phyloP scores from a whole-genome alignment of 1,139 yeast genomes.

The Debaryomyces singareniensis region DNA sequence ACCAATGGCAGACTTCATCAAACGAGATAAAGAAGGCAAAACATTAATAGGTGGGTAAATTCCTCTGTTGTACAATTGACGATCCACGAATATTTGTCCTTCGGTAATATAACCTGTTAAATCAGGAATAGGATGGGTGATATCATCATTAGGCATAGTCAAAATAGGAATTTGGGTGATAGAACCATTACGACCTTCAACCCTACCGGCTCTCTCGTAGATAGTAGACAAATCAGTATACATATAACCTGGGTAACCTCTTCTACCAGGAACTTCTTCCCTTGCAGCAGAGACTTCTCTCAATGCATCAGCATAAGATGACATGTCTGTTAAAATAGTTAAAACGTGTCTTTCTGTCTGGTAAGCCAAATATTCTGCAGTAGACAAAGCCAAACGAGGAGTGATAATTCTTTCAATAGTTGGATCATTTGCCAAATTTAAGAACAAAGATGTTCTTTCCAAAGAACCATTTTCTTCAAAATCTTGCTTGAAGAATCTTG shows the following conservation, averaged over 20 bases:
- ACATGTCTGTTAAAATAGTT: conserved; percentile 97
- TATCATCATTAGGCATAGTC: conserved; percentile 99
- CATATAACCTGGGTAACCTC: conserved; percentile 99
- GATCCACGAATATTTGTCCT: conserved; percentile 96
- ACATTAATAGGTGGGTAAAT: conserved; percentile 98
- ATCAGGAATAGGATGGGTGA: conserved; percentile 99
- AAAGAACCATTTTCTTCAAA: conserved; percentile 98
- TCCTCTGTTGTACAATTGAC: conserved; percentile 95
- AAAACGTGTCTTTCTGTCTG: conserved; percentile 99
- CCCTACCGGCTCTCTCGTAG: conserved; percentile 99
- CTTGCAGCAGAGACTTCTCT: conserved; percentile 99
- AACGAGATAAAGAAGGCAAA: conserved; percentile 92
- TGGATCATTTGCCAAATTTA: conserved; percentile 98
- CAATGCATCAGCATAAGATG: conserved; percentile 97
- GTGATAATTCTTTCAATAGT: conserved; percentile 99
- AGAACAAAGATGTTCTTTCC: conserved; percentile 94
- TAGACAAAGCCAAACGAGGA: conserved; percentile 98
- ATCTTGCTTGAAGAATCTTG: conserved; percentile 80
- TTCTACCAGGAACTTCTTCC: conserved; percentile 99
- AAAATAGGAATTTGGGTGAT: conserved; percentile 97
- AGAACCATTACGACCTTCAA: conserved; percentile 98
- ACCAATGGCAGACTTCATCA: conserved; percentile 99
- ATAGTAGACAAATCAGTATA: conserved; percentile 98
- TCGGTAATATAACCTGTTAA: conserved; percentile 99
- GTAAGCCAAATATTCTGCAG: conserved; percentile 97